Conservation (phyloP, 2,329 filamentous ascomycete genomes). For the Rutstroemia sp. region DNA sequence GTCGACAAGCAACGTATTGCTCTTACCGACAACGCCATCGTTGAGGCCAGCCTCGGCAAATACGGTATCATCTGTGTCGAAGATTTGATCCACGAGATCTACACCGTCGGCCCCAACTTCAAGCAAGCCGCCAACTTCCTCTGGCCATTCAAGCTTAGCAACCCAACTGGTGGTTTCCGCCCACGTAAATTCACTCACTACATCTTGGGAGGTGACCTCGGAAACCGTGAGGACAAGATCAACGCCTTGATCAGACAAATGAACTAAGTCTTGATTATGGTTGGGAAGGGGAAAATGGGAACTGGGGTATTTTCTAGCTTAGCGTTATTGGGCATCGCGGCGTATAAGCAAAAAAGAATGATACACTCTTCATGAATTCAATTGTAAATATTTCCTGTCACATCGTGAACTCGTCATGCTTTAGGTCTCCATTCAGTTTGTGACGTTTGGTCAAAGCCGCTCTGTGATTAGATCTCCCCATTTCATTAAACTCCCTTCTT, state of each 20-base stretch:
- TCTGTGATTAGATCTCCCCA: too few species aligned
- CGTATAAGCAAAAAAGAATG: constrained; percentile 21
- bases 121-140: constrained; percentile 99
- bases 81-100: constrained; percentile 99
- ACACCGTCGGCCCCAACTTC: constrained; percentile 98
- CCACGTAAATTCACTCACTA: constrained; percentile 68
- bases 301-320: constrained; percentile 15
- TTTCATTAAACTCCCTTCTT: too few species aligned
- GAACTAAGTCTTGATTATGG: constrained; percentile 7
- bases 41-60: constrained; percentile 94
- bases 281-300: constrained; percentile 3
- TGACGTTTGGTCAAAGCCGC: too few species aligned
- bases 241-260: constrained; percentile 15
- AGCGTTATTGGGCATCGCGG: constrained; percentile 17
- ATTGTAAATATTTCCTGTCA: too few species aligned
- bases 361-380: constrained; percentile 3
- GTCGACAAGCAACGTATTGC: constrained; percentile 95
- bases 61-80: constrained; percentile 99
- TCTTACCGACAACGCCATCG: constrained; percentile 94
- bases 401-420: too few species aligned
- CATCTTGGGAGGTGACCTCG: constrained; percentile 77
- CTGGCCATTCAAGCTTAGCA: constrained; percentile 99
- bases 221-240: constrained; percentile 83
- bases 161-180: constrained; percentile 95
- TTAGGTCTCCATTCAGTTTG: too few species aligned